phyloP scores from a whole-genome alignment of 2,329 filamentous ascomycete genomes.

The Curvularia verruculosa region DNA sequence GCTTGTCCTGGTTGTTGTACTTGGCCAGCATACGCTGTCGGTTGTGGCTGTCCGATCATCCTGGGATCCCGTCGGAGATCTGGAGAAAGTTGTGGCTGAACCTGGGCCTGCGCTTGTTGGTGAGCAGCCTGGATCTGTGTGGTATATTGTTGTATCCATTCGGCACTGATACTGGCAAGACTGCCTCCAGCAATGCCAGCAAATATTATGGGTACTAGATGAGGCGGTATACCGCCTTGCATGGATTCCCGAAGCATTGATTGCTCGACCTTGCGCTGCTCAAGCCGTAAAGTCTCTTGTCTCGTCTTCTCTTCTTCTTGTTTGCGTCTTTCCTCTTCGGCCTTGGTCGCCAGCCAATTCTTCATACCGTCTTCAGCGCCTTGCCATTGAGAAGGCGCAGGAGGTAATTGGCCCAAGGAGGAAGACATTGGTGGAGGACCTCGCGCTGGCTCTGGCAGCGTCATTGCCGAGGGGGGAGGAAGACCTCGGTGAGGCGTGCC shows the following conservation, averaged over 20 bases:
- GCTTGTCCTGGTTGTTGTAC: conserved; percentile 39
- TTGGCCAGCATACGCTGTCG: conserved; percentile 39
- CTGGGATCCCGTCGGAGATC: conserved; percentile 52
- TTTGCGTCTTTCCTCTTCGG: conserved; percentile 60
- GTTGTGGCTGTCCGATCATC: conserved; percentile 49
- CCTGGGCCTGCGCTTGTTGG: conserved; percentile 52
- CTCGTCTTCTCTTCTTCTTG: conserved; percentile 61
- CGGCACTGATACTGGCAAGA: conserved; percentile 56
- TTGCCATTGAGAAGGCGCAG: conserved; percentile 56
- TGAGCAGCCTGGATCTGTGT: conserved; percentile 54
- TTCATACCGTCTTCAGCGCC: conserved; percentile 59
- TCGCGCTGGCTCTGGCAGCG: conserved; percentile 55
- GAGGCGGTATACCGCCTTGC: conserved; percentile 58
- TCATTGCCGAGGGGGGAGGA: conserved; percentile 61
- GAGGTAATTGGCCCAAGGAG: conserved; percentile 51
- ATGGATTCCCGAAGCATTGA: conserved; percentile 60
- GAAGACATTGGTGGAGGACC: conserved; percentile 45
- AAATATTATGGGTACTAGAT: conserved; percentile 61
- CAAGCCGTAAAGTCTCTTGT: conserved; percentile 57
- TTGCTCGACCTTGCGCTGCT: conserved; percentile 60
- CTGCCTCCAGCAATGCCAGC: conserved; percentile 58
- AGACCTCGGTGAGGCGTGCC: conserved; percentile 60
- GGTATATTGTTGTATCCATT: conserved; percentile 59
- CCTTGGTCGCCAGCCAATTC: conserved; percentile 58
- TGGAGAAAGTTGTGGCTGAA: conserved; percentile 50